phyloP scores from a whole-genome alignment of 495 filamentous ascomycete genomes.

The Penicillium manginii region DNA sequence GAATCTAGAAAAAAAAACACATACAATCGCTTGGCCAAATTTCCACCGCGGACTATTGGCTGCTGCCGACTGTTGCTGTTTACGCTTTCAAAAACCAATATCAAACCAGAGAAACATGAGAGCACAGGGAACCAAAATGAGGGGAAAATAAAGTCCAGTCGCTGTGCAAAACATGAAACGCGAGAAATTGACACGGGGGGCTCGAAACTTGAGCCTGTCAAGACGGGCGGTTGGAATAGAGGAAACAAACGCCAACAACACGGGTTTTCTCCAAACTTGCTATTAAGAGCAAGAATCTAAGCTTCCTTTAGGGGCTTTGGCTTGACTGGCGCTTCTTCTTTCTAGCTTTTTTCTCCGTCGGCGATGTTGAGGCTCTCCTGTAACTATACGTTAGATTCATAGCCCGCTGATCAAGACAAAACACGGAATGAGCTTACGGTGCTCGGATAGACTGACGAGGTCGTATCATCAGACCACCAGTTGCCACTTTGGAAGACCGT shows the following conservation, averaged over 20 bases:
- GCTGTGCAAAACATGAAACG: not conserved
- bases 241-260: not conserved
- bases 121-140: not conserved
- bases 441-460: not conserved
- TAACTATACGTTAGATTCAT: not conserved
- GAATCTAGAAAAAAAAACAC: constrained; percentile 13
- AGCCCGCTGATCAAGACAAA: too few species aligned
- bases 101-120: not conserved
- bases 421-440: not conserved
- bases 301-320: not conserved
- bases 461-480: constrained; percentile 41
- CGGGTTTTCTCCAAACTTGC: not conserved
- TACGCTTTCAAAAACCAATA: not conserved
- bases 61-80: not conserved
- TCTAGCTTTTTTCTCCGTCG: not conserved
- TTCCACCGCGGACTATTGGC: not conserved
- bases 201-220: not conserved
- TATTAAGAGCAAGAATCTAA: not conserved
- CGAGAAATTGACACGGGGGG: not conserved
- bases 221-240: not conserved
- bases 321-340: not conserved
- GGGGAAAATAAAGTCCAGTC: not conserved
- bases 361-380: not conserved
- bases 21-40: constrained; percentile 10
- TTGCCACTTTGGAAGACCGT: constrained; percentile 35